Conservation (phyloP, 352 stramenopile genomes). For the Pythium coloratum region DNA sequence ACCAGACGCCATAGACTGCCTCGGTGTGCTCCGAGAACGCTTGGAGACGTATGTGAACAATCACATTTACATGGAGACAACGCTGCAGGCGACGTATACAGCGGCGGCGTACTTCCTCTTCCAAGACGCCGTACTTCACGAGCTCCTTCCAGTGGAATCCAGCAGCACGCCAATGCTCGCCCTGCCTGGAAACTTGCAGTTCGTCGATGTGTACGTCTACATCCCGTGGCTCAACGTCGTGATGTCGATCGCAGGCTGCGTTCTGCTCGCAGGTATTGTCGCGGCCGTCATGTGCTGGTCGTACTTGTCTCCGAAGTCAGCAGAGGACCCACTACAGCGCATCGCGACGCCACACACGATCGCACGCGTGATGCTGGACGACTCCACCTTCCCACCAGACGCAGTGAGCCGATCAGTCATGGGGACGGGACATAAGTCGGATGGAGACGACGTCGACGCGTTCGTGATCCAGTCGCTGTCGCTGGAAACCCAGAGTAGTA, state of each 20-base stretch:
- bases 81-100: conserved; percentile 38
- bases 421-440: too few species aligned
- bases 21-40: conserved; percentile 7
- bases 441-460: too few species aligned
- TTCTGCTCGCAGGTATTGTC: conserved; percentile 16
- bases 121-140: conserved; percentile 27
- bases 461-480: too few species aligned
- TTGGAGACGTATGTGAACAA: conserved; percentile 31
- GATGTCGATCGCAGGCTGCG: conserved; percentile 25
- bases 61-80: conserved; percentile 43
- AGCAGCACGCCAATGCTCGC: neutral
- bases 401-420: too few species aligned
- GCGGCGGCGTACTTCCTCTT: conserved; percentile 38
- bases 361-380: conserved; percentile 13
- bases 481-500: too few species aligned
- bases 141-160: neutral
- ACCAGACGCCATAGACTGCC: too few species aligned
- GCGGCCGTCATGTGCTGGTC: neutral
- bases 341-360: conserved; percentile 4
- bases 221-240: neutral
- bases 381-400: neutral
- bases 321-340: neutral
- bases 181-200: neutral
- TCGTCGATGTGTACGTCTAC: neutral
- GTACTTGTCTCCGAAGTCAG: neutral